Evolutionary conservation across 2,329 filamentous ascomycete genomes (phyloP).

Genomic region (Microascus cirrosus): DNA sequence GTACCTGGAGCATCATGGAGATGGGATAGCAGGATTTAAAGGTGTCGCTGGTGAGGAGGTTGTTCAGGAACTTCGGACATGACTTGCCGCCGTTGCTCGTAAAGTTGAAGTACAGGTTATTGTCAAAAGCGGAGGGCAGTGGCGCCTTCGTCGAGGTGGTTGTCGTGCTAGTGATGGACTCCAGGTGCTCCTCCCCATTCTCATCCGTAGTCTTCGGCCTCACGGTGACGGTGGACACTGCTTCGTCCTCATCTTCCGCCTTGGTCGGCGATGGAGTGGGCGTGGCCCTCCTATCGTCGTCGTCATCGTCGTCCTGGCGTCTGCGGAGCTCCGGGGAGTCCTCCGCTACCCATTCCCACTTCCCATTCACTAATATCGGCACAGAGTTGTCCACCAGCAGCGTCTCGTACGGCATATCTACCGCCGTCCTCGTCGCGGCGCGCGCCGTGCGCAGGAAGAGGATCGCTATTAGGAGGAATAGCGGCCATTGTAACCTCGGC

Average conservation of each 20-base stretch:
- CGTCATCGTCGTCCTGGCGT: conserved; percentile 13
- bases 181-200: background rate
- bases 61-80: conserved; percentile 58
- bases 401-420: background rate
- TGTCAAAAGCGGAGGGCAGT: conserved; percentile 58
- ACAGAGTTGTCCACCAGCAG: conserved; percentile 8
- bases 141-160: conserved; percentile 19
- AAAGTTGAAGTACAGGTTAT: conserved; percentile 51
- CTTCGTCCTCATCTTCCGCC: background rate
- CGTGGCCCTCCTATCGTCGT: background rate
- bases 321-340: conserved; percentile 9
- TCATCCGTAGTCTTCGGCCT: conserved; percentile 6
- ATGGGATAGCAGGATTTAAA: conserved; percentile 72
- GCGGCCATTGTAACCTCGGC: background rate
- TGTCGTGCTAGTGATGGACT: conserved; percentile 12
- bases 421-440: conserved; percentile 1
- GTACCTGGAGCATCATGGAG: conserved; percentile 70
- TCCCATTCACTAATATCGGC: conserved; percentile 9
- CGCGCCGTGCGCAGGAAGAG: conserved; percentile 1
- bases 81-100: conserved; percentile 32
- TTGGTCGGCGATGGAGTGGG: background rate
- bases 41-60: conserved; percentile 52
- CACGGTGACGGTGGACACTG: conserved; percentile 3
- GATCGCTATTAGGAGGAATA: background rate
- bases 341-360: conserved; percentile 10